These are phyloP conservation scores for Fusarium cyanostomum DNA, from an alignment of 2,329 filamentous ascomycete species.

Conservation along the genomic window DNA sequence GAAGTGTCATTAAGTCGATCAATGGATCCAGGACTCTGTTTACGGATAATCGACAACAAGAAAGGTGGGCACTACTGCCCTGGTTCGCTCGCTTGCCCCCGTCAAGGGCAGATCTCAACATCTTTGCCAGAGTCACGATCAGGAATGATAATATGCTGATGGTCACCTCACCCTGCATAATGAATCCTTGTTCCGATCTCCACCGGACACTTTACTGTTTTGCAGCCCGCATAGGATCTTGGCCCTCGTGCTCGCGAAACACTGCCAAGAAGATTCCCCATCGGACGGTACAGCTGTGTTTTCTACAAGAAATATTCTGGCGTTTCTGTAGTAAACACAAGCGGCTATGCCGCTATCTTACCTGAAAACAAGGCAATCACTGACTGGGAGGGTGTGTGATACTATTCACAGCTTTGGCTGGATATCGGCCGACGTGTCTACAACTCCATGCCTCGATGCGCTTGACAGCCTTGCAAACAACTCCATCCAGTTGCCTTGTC, in stretches of 20 bases:
- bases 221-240: neutral
- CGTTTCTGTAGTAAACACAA: too few relatives aligned
- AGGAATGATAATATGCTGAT: slow-evolving; percentile 12
- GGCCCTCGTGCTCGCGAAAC: too few relatives aligned
- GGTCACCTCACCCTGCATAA: neutral
- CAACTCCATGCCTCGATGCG: neutral
- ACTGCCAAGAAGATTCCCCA: too few relatives aligned
- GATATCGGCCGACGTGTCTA: slow-evolving; percentile 1
- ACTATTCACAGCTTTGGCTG: neutral
- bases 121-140: slow-evolving; percentile 5
- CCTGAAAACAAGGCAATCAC: neutral
- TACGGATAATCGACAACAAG: too few relatives aligned
- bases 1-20: neutral
- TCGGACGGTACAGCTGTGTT: too few relatives aligned
- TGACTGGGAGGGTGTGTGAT: neutral
- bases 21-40: neutral
- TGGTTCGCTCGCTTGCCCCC: slow-evolving; percentile 1
- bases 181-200: neutral
- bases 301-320: too few relatives aligned
- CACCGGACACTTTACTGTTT: neutral
- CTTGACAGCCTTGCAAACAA: neutral
- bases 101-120: slow-evolving; percentile 14
- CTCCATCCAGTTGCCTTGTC: slow-evolving; percentile 3
- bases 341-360: too few relatives aligned
- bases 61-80: neutral